Conservation (phyloP, 176 grass and related monocot species). For the Oropetium thomaeum region DNA sequence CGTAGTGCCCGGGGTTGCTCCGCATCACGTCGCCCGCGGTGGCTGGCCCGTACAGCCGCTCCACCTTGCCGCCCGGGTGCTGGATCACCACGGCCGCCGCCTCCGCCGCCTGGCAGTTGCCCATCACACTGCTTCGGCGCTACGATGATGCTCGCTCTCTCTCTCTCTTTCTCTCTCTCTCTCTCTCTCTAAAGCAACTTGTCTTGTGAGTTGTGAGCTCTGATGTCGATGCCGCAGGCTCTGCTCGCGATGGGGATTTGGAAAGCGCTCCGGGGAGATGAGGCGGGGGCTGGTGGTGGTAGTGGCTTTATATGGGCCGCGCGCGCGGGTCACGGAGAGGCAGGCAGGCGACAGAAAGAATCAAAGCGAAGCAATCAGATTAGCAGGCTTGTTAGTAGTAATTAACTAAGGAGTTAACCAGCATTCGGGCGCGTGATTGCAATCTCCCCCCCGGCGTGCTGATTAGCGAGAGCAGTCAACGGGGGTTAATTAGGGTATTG, state of each 20-base stretch:
- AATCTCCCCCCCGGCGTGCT: too few relatives aligned
- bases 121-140: too few relatives aligned
- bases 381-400: background rate
- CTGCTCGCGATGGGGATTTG: background rate
- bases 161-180: too few relatives aligned
- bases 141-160: too few relatives aligned
- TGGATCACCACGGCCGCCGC: constrained; percentile 65
- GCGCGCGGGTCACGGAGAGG: background rate
- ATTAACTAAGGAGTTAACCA: too few relatives aligned
- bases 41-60: constrained; percentile 53
- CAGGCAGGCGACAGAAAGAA: background rate
- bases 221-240: background rate
- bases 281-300: background rate
- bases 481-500: too few relatives aligned
- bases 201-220: background rate
- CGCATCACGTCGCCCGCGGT: constrained; percentile 64
- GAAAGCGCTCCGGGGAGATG: background rate
- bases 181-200: too few relatives aligned
- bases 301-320: constrained; percentile 29
- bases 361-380: background rate
- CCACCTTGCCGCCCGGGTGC: constrained; percentile 64
- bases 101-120: constrained; percentile 85
- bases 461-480: too few relatives aligned
- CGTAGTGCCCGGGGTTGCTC: constrained; percentile 72
- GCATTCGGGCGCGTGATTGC: too few relatives aligned